Evolutionary conservation across 208 protist species (phyloP).

Genomic region (Trypanosoma mega): DNA sequence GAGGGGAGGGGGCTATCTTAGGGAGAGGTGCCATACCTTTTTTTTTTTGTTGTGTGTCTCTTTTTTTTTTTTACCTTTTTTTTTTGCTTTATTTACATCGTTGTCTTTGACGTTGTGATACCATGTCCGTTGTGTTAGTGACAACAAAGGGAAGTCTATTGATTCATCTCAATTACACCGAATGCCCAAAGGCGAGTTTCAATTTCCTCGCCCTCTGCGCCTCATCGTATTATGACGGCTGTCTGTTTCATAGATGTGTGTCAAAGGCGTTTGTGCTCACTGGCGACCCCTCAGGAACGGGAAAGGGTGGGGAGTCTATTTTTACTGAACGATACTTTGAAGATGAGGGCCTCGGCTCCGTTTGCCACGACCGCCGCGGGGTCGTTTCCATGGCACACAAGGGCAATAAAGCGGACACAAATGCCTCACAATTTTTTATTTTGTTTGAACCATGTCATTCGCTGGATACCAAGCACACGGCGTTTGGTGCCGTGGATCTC

Average conservation of each 20-base stretch:
- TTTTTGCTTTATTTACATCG: not conserved
- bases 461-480: conserved; percentile 92
- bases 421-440: conserved; percentile 92
- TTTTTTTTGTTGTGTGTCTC: too few species aligned
- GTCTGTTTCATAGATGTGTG: conserved; percentile 94
- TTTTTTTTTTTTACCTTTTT: not conserved
- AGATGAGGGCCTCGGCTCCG: conserved; percentile 91
- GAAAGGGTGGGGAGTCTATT: conserved; percentile 93
- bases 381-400: conserved; percentile 95
- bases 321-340: conserved; percentile 85
- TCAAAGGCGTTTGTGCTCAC: conserved; percentile 92
- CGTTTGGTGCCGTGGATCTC: conserved; percentile 92
- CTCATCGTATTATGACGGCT: conserved; percentile 93
- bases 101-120: too few species aligned
- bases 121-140: conserved; percentile 75
- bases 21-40: too few species aligned
- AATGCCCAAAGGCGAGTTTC: conserved; percentile 89
- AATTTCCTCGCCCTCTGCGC: conserved; percentile 97
- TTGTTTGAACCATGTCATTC: conserved; percentile 44
- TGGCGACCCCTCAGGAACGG: conserved; percentile 91
- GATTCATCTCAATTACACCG: conserved; percentile 56
- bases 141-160: conserved; percentile 69
- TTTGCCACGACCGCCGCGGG: conserved; percentile 79
- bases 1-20: too few species aligned
- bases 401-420: conserved; percentile 82